Conservation (phyloP, 2,329 filamentous ascomycete species). For the Cryphonectria radicalis region DNA sequence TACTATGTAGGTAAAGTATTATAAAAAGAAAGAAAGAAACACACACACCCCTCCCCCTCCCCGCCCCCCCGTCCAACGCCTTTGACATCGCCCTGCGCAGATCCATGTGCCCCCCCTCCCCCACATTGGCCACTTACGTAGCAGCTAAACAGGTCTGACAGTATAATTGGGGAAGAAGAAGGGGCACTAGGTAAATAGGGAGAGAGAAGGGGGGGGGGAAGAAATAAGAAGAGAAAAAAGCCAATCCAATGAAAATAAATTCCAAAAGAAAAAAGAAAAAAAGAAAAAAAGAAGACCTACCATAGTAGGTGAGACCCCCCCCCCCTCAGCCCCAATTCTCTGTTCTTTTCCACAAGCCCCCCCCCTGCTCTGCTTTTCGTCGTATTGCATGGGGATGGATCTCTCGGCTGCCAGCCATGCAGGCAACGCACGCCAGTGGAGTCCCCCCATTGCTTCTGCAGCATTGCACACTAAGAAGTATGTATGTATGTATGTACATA, state of each 20-base stretch:
- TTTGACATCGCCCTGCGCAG: neutral
- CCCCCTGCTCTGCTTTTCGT: neutral
- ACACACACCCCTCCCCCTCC: no score
- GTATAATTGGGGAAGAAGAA: neutral
- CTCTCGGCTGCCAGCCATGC: constrained; percentile 1
- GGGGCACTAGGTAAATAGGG: neutral
- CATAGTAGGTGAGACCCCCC: neutral
- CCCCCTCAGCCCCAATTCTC: neutral
- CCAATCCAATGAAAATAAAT: neutral
- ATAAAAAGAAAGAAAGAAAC: no score
- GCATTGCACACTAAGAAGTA: no score
- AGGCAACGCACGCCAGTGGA: neutral
- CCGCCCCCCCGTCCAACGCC: neutral
- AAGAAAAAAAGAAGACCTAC: neutral
- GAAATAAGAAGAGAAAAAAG: neutral
- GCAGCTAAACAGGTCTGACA: neutral
- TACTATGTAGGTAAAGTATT: neutral
- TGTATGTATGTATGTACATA: no score
- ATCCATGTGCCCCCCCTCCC: neutral
- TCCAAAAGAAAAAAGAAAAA: neutral
- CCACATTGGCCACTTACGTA: neutral
- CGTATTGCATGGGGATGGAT: neutral
- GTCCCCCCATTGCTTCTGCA: no score
- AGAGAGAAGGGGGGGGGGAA: neutral
- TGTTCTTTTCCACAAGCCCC: neutral